Evolutionary conservation across 2,329 filamentous ascomycete genomes (phyloP), one percentile per base, ranked within the genome.

Genomic region (Ceratocystis albifundus): DNA sequence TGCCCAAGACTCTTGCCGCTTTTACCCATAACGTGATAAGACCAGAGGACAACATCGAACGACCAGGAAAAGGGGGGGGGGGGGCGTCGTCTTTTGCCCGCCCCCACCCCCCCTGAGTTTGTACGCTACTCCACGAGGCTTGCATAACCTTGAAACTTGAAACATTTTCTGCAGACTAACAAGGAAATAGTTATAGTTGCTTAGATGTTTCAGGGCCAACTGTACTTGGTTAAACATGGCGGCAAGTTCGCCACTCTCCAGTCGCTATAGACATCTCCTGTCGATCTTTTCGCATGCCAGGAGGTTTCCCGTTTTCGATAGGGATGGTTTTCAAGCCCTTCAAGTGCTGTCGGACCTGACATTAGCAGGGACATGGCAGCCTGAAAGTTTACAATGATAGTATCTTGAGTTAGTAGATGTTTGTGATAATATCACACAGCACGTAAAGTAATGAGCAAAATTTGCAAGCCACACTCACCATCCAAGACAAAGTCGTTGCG

Each of bases 401-500:
- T 28, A 28, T 28, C n/a, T n/a, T n/a, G n/a, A n/a, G 44, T 6
- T n/a, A 48, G 44, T 46, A 28, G 17, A 30, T 17, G 25, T 53
- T 10, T 20, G 46, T 30, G 28, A 3, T 25, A 45, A 3, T 25
- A 4, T n/a, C 20, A 62, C 20, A 62, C 20, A 8, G 15, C 12
- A 28, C n/a, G 3, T 22, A 36, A 28, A 28, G 59, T n/a, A 20
- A 5, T 36, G 44, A 22, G 65, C 63, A 65, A 64, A 64, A 55
- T 44, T 46, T 48, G 12, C 46, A 8, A 64, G 61, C 28, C 30
- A 41, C 5, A 15, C 48, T 28, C 22, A 68, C 66, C 66, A 44
- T 61, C 64, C 61, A 68, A 68, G 1, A 53, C 77, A 78, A 61
- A 61, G 0, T 62, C 66, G 25, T 50, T 44, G n/a, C 81, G 74